Conservation (phyloP, 257 asterid species). For the Fraxinus cuspidata region DNA sequence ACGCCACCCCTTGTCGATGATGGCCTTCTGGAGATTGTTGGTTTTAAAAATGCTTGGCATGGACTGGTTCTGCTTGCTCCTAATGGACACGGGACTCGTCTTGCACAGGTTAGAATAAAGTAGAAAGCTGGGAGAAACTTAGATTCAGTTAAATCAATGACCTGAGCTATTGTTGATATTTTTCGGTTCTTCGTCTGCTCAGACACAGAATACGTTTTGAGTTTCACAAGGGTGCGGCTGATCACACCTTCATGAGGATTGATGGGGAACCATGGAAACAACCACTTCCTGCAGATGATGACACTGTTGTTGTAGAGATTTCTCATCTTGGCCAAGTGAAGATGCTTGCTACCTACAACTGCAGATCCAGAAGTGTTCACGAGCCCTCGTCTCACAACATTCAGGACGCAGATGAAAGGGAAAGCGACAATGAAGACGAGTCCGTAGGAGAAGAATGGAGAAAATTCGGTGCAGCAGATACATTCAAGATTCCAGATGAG, state of each 20-base stretch:
- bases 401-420: constrained; percentile 44
- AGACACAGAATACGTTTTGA: constrained; percentile 80
- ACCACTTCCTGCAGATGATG: constrained; percentile 74
- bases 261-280: constrained; percentile 97
- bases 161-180: neutral
- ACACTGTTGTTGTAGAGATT: constrained; percentile 66
- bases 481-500: constrained; percentile 78
- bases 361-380: constrained; percentile 56
- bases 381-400: constrained; percentile 53
- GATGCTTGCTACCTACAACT: constrained; percentile 74
- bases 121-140: neutral
- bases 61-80: constrained; percentile 77
- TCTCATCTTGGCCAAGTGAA: constrained; percentile 74
- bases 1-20: constrained; percentile 82
- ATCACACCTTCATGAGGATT: constrained; percentile 79
- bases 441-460: constrained; percentile 54
- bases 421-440: constrained; percentile 61
- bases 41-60: constrained; percentile 93
- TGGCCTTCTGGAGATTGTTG: constrained; percentile 80
- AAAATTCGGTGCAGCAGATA: constrained; percentile 85
- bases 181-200: neutral
- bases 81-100: constrained; percentile 90
- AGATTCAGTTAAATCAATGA: neutral
- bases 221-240: constrained; percentile 70
- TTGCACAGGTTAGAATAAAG: constrained; percentile 65